Conservation (phyloP, 2,329 filamentous ascomycete species). For the Sporothrix protearum region DNA sequence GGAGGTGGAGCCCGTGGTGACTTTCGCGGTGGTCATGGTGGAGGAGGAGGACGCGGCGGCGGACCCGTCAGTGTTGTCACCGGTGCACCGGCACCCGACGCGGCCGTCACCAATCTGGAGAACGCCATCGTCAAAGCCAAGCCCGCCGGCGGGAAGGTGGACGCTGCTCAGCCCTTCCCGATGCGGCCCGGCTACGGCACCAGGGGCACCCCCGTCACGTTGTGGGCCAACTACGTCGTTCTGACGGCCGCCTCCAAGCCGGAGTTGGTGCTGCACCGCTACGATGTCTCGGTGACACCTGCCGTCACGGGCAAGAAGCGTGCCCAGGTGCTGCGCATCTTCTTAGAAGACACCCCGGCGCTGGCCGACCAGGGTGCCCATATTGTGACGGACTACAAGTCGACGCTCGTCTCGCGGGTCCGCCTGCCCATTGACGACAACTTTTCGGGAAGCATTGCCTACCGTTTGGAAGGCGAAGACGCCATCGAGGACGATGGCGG, state of each 20-base stretch:
- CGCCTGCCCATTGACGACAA: constrained; percentile 27
- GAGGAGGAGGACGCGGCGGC: not conserved
- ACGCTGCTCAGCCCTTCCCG: not conserved
- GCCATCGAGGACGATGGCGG: constrained; percentile 28
- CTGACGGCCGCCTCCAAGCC: constrained; percentile 21
- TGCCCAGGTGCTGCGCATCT: constrained; percentile 28
- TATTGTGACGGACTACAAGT: constrained; percentile 38
- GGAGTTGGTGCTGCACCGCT: constrained; percentile 29
- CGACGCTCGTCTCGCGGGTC: constrained; percentile 34
- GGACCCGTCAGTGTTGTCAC: not conserved
- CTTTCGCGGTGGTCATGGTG: not conserved
- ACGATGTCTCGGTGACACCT: constrained; percentile 28
- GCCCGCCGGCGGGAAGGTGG: not conserved
- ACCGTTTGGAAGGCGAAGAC: constrained; percentile 35
- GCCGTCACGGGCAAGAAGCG: constrained; percentile 28
- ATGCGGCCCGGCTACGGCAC: constrained; percentile 31
- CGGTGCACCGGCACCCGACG: constrained; percentile 17
- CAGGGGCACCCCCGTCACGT: constrained; percentile 23
- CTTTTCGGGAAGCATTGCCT: constrained; percentile 25
- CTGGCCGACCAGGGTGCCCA: constrained; percentile 25
- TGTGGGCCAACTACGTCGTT: constrained; percentile 33
- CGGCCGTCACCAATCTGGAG: constrained; percentile 19
- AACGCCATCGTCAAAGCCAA: constrained; percentile 18
- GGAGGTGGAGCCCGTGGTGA: not conserved
- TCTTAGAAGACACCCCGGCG: constrained; percentile 31